These are phyloP conservation scores for Macrocybe gigantea DNA, from an alignment of 768 basidiomycete genomes.

Conservation along the genomic window DNA sequence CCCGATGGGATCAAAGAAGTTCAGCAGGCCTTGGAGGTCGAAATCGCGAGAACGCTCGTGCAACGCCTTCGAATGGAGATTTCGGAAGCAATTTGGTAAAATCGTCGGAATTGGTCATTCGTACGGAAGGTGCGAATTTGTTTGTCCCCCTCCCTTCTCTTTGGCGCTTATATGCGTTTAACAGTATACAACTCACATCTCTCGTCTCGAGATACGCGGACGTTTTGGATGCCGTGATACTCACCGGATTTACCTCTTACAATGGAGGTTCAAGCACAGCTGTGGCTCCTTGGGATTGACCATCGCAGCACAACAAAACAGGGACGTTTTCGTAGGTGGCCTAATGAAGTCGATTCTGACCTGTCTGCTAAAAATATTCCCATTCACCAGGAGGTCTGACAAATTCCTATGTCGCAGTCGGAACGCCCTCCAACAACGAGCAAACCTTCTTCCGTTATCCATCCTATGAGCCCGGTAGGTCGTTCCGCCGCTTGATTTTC, in stretches of 20 bases:
- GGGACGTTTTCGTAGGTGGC: conserved; percentile 11
- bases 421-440: conserved; percentile 12
- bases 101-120: conserved; percentile 19
- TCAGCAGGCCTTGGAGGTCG: conserved; percentile 13
- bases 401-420: conserved; percentile 11
- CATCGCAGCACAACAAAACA: conserved; percentile 12
- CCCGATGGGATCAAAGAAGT: conserved; percentile 18
- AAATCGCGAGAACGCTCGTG: conserved; percentile 11
- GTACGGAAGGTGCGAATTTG: conserved; percentile 14
- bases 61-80: conserved; percentile 5
- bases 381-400: conserved; percentile 7
- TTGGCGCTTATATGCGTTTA: neutral
- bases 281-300: conserved; percentile 11
- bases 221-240: conserved; percentile 12
- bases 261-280: conserved; percentile 4
- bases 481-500: neutral
- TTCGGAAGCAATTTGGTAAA: conserved; percentile 6
- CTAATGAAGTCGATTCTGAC: neutral
- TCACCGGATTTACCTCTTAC: conserved; percentile 14
- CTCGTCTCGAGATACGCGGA: conserved; percentile 11
- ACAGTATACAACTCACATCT: conserved; percentile 11
- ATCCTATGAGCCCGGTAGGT: conserved; percentile 13
- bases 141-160: neutral
- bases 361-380: neutral
- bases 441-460: conserved; percentile 13